Base-by-base conservation (phyloP, 805 yeast genomes). In the Debaryomyces castellii region DNA sequence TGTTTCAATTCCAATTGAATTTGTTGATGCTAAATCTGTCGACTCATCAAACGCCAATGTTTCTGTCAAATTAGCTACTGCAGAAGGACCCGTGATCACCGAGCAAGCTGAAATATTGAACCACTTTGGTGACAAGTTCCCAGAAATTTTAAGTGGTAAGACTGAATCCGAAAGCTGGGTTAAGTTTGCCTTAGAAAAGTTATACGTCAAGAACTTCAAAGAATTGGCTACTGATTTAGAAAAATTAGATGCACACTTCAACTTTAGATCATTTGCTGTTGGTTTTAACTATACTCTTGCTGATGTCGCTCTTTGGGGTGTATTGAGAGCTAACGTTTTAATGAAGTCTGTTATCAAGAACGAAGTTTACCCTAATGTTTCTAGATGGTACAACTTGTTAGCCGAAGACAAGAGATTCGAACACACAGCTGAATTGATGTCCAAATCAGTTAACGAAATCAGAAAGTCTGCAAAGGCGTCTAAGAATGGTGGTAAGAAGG, bases 221-320 rank as follows among this genome's bases (percentile, higher is more conserved):
- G 87, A 83, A 58, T 77, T 92, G 49, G 77, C 94, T 34, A 78
- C 74, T 37, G 83, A 85, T 56, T 79, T 92, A 63, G 96, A 88
- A 66, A 78, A 79, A 60, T 76, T 92, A 57, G 97, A 92, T 57
- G 69, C 83, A 39, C 91, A 85, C 66, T 77, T 92, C 67, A 89
- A 89, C 77, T 81, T 87, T 76, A 81, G 96, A 62, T 80, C 97
- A 6, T 91, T 80, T 63, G 64, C 89, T 44, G 67, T 79, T 45
- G 96, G 94, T 33, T 77, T 82, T 67, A 54, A 72, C n/a, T 71
- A 78, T 51, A 73, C 95, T 11, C 66, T 83, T 37, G 94, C 96
- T 43, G 99, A 92, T 68, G 74, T 89, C 50, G 87, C 92, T 12
- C 76, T 87, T 17, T 92, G 97, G 97, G 97, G 97, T 67, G 88